Conservation (phyloP, 75 land plant species). For the Cryptomeria japonica region DNA sequence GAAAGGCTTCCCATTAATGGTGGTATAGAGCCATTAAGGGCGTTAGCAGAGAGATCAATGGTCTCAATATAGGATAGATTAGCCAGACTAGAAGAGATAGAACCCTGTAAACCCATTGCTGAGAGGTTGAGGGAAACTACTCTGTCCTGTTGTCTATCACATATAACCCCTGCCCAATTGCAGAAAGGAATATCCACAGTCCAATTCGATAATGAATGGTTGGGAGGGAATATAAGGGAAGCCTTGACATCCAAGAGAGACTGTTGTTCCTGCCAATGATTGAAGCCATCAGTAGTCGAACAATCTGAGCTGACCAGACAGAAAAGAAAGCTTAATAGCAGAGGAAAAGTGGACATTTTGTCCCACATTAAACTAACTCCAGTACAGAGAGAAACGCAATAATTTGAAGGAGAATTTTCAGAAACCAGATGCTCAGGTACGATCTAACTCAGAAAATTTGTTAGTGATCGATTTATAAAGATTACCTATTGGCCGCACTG, state of each 20-base stretch:
- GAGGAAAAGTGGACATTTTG: neutral
- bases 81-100: constrained; percentile 22
- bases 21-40: constrained; percentile 27
- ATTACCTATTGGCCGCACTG: neutral
- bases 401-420: neutral
- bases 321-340: neutral
- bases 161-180: constrained; percentile 19
- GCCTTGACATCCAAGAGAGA: constrained; percentile 16
- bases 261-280: neutral
- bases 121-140: constrained; percentile 27
- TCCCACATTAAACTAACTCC: neutral
- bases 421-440: too few relatives aligned
- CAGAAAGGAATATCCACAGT: constrained; percentile 12
- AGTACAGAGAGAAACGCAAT: neutral
- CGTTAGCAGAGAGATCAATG: constrained; percentile 19
- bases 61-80: constrained; percentile 21
- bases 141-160: neutral
- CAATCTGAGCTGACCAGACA: neutral
- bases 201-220: constrained; percentile 21
- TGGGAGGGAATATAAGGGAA: constrained; percentile 14
- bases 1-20: constrained; percentile 8
- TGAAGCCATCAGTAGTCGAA: neutral
- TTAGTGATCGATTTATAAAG: too few relatives aligned
- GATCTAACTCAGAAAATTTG: too few relatives aligned
- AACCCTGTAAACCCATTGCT: constrained; percentile 19